Evolutionary conservation across 2,329 filamentous ascomycete species (phyloP), one percentile per base, ranked within the genome.

Genomic region (Emergomyces orientalis): DNA sequence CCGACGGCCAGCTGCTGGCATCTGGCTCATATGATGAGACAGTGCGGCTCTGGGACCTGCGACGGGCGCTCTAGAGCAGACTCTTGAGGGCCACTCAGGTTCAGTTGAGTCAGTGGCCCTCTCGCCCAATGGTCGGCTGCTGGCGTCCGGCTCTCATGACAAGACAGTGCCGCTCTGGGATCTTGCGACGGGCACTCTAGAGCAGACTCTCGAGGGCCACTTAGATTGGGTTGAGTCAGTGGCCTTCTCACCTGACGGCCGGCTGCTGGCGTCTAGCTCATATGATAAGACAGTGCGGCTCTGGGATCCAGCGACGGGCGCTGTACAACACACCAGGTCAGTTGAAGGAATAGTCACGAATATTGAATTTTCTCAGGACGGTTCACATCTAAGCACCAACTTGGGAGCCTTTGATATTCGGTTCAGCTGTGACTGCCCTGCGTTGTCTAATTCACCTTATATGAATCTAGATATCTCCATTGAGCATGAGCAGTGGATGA

Each of bases 61-160:
- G 1, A 64, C 64, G 7, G 64, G 67, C 34, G 37, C 22, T 9
- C 7, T 57, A 13, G 22, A 27, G 22, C 63, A 65, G 52, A 69
- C 57, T 22, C 65, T 70, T 22, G 51, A 66, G 32, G 65, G 68
- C 22, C 66, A 70, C 59, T 66, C 52, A 11, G 41, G 54, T 27
- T 56, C 1, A 9, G 64, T 71, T 55, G 63, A 13, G 4, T 61
- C 59, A 41, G 64, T 72, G 32, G 67, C 63, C 13, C 72, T 72
- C 65, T 71, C 69, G 45, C 64, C 61, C 14, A 65, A 71, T 51
- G 62, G 68, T 37, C 63, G 65, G 22, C 61, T 63, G 11, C 45
- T 73, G 39, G 39, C 5, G 39, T 43, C 39, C 14, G 13, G 14
- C 39, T 43, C 39, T 14, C 2, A 17, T 43, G 39, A 43, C 6